Percentiles rank a stretch among this genome's conserved stretches.
These are phyloP conservation scores for Eragrostis curvula DNA, from an alignment of 176 grass and related monocot genomes.

Conservation along the genomic window DNA sequence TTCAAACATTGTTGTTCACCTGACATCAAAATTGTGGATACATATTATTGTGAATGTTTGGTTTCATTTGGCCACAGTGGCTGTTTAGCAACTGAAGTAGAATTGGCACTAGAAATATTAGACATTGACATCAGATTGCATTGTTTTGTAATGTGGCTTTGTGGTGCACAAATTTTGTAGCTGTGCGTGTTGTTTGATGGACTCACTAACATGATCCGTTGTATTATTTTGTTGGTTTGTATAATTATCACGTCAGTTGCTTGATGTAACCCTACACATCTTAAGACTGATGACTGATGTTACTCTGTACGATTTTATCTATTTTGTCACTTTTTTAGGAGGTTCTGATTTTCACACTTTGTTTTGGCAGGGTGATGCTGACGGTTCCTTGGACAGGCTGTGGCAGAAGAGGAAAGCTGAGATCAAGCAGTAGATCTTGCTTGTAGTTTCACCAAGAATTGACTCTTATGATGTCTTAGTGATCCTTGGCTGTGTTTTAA, in stretches of 20 bases:
- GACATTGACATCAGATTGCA: too few relatives aligned
- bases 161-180: too few relatives aligned
- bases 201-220: too few relatives aligned
- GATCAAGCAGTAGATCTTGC: constrained; percentile 61
- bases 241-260: background rate
- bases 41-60: too few relatives aligned
- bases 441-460: constrained; percentile 35
- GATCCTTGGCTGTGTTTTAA: constrained; percentile 22
- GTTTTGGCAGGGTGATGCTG: constrained; percentile 66
- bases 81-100: too few relatives aligned
- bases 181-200: too few relatives aligned
- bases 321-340: background rate
- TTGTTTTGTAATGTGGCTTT: too few relatives aligned
- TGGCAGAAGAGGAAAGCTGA: constrained; percentile 84
- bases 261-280: too few relatives aligned
- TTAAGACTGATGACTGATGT: background rate
- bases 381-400: constrained; percentile 83
- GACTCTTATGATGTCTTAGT: background rate
- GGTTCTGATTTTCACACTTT: background rate
- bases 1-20: too few relatives aligned
- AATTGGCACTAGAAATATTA: too few relatives aligned
- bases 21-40: too few relatives aligned
- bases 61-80: too few relatives aligned
- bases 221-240: background rate
- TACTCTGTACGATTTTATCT: background rate